These are phyloP conservation scores for Cryphonectria nitschkei DNA, from an alignment of 2,329 filamentous ascomycete genomes.

Conservation along the genomic window DNA sequence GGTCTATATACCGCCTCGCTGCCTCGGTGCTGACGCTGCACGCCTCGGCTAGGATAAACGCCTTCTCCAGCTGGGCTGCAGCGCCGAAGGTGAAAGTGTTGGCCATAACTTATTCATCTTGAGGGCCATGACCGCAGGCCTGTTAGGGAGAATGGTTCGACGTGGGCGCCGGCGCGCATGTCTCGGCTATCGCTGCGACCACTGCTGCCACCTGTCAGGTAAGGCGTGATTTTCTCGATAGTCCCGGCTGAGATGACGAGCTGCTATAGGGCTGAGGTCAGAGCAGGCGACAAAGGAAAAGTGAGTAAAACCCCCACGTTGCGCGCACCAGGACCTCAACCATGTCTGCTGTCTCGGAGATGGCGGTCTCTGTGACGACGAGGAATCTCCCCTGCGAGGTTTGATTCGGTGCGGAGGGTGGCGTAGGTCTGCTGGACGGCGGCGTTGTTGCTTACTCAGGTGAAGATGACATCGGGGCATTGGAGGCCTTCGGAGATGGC, in stretches of 20 bases:
- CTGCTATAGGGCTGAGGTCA: not conserved
- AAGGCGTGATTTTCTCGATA: not conserved
- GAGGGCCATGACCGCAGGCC: not conserved
- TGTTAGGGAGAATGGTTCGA: not conserved
- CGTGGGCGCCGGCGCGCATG: not conserved
- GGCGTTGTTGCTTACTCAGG: conserved; percentile 12
- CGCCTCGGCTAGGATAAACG: no score
- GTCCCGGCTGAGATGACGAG: conserved; percentile 4
- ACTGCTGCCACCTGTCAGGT: not conserved
- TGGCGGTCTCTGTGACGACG: conserved; percentile 11
- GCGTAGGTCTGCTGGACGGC: conserved; percentile 5
- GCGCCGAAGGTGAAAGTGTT: conserved; percentile 14
- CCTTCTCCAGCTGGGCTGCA: conserved; percentile 4
- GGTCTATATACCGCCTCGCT: no score
- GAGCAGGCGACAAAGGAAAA: conserved; percentile 10
- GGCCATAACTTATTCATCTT: conserved; percentile 14
- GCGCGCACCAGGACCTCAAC: not conserved
- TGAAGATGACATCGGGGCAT: conserved; percentile 11
- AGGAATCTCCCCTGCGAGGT: conserved; percentile 8
- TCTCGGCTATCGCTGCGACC: not conserved
- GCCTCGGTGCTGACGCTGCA: no score
- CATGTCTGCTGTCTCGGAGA: conserved; percentile 1
- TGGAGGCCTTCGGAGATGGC: conserved; percentile 7
- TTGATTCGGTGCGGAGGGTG: not conserved
- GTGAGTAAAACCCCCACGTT: not conserved